Evolutionary conservation across 371 early-diverging fungal species (phyloP), one percentile per base, ranked within the genome.

Genomic region (Dentiscutata heterogama): DNA sequence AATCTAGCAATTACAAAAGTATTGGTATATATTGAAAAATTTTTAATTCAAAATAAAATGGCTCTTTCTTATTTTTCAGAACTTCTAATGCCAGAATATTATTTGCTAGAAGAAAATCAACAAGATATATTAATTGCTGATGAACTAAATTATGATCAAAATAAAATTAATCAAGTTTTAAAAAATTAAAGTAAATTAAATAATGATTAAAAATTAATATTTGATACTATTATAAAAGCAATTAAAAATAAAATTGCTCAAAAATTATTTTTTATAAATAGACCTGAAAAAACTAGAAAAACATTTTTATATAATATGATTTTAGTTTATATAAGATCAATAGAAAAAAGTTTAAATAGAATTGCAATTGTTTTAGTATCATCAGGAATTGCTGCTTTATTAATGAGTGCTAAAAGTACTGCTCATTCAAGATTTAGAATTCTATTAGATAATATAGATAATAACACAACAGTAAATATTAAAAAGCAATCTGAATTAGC

Each of bases 221-320:
- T 50, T 73, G 14, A 73, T 73, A 56, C 73, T 16, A 56, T 73
- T 27, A 51, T 73, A 31, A 3, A 53, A 56, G 53, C 53, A 29
- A 60, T 82, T 83, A 6, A 65, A 53, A 56, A 25, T 3, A 1
- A 73, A 73, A 73, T 16, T 22, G 18, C 51, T 53, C n/a, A 73
- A 27, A 50, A 25, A 27, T n/a, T 54, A 54, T 85, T 83, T 67
- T 85, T 85, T 63, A 18, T 82, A 25, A 82, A 85, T 64, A 65
- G 81, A 25, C 67, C 80, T 42, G 82, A 68, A 46, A 72, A 82
- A 11, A 31, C n/a, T 25, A 83, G 76, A 7, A 35, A 35, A 35
- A 1, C 3, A 35, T 35, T 35, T 35, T 35, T 35, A 35, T 35
- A 35, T 35, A 35, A 35, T 35, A 3, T 2, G 35, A 35, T 35